Evolutionary conservation across 2,329 filamentous ascomycete species (phyloP), one percentile per base, ranked within the genome.

Genomic region (Pseudonectria buxi): DNA sequence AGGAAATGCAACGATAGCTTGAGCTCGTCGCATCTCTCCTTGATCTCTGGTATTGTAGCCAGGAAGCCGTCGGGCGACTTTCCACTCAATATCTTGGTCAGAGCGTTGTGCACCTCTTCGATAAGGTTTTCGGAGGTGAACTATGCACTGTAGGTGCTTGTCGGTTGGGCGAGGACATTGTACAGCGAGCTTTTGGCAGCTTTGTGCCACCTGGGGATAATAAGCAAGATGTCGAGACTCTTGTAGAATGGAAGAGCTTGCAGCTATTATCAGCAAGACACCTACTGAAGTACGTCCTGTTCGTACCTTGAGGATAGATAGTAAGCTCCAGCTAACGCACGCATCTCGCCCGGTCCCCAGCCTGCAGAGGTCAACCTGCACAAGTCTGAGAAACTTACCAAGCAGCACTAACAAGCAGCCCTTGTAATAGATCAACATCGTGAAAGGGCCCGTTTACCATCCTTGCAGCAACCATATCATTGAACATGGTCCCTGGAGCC

Each of bases 301-400:
- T 9, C 18, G 29, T 41, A 59, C 56, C 55, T 53, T 0, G 57
- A 59, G 1, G 55, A 49, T 7, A 60, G 42, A 28, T 57, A 59
- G 24, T 58, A 60, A 3, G 51, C 50, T 4, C 57, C 57, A 1
- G 53, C 44, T 4, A 59, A 22, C 1, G 57, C 55, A 35, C 57
- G 44, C 38, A 47, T 46, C 33, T 59, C 56, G 15, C 59, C 54
- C 1, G 45, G 32, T 5, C 44, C 41, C 38, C 56, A 48, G 7
- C 49, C 44, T 3, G 31, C 14, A 16, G 49, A 2, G 56, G 51
- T 6, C 49, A 41, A 22, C 60, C 56, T 1, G 59, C 57, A 47
- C 43, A 59, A 29, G 13, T 60, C 57, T 5, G 47, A 49, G 1
- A 58, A 45, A 0, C 43, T 14, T 47, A 59, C 56, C 57, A 59